Base-by-base conservation (phyloP, 805 yeast genomes). In the Candida boidinii region DNA sequence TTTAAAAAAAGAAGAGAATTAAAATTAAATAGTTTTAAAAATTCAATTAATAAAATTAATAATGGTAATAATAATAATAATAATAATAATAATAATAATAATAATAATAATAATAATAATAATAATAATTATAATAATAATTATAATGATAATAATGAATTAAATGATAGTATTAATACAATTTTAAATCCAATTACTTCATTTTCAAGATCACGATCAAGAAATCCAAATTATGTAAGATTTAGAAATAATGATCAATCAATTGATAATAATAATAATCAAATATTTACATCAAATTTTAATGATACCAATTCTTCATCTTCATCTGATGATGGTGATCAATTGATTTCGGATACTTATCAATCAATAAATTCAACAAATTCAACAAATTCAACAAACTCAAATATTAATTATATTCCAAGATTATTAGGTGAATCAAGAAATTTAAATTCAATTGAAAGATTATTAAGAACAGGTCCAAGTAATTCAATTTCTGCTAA, bases 1-100 rank as follows among this genome's bases (percentile, higher is more conserved):
- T 54, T 46, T 33, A 54, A 55, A 29, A 52, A 54, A 22, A 42
- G 55, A 3, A 42, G 58, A 31, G 38, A 55, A 32, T 32, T 48
- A 28, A 44, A 34, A 23, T 44, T 40, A 12, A 24, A 15, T 13
- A 16, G 14, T 8, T 9, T 18, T n/a, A n/a, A n/a, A n/a, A n/a
- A n/a, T n/a, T 17, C 14, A 14, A 13, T n/a, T n/a, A n/a, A n/a
- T n/a, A n/a, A n/a, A 28, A 15, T 7, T 25, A 18, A 15, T 17
- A 14, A 7, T 12, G 25, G 13, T 13, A 15, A 16, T 17, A 17
- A 23, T 13, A 22, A 9, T 14, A 16, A 25, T 15, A 8, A 17
- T 5, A 13, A 12, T 17, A 23, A 7, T 8, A 15, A 20, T 17
- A 21, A 30, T 3, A 21, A 21, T 29, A 9, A n/a, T 13, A 13